Percentiles rank a stretch among this genome's conserved stretches.
phyloP scores from a whole-genome alignment of 495 filamentous ascomycete genomes.

The Xylona heveae region DNA sequence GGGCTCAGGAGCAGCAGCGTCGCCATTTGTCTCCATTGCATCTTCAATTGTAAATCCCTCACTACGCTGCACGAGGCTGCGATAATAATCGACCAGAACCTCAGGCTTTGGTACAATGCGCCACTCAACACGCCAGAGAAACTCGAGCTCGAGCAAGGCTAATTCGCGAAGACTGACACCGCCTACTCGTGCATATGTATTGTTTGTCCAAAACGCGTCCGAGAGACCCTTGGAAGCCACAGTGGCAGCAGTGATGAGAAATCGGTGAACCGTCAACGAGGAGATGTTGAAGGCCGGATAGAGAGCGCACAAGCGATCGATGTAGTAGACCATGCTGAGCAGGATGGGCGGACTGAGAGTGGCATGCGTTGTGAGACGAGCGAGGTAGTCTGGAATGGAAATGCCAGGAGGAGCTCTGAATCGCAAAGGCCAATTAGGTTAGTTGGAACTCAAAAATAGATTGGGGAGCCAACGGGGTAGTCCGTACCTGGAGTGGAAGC shows the following conservation, averaged over 20 bases:
- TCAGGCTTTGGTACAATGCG: constrained; percentile 90
- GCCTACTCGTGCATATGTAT: constrained; percentile 80
- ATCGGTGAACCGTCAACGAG: constrained; percentile 87
- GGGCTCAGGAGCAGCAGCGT: too few species aligned
- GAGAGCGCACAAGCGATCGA: constrained; percentile 79
- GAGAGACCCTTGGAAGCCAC: constrained; percentile 91
- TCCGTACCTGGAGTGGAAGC: constrained; percentile 77
- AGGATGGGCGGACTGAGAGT: constrained; percentile 83
- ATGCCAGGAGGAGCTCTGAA: constrained; percentile 74
- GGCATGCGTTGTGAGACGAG: constrained; percentile 80
- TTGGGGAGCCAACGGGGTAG: neutral
- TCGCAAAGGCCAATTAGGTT: neutral
- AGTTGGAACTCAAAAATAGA: neutral
- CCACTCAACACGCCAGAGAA: constrained; percentile 81
- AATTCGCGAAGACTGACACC: constrained; percentile 76
- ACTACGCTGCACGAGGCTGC: constrained; percentile 54
- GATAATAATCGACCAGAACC: constrained; percentile 79
- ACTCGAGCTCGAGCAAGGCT: constrained; percentile 85
- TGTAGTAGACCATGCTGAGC: constrained; percentile 99
- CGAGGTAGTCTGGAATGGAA: constrained; percentile 78
- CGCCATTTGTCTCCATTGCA: too few species aligned
- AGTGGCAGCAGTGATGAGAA: constrained; percentile 85
- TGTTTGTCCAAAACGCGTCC: constrained; percentile 95
- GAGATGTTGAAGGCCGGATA: constrained; percentile 90
- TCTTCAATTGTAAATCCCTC: constrained; percentile 34